Percentiles rank a stretch among this genome's conserved stretches.
phyloP scores from a whole-genome alignment of 768 basidiomycete genomes.

The Hygrocybe coccinea region DNA sequence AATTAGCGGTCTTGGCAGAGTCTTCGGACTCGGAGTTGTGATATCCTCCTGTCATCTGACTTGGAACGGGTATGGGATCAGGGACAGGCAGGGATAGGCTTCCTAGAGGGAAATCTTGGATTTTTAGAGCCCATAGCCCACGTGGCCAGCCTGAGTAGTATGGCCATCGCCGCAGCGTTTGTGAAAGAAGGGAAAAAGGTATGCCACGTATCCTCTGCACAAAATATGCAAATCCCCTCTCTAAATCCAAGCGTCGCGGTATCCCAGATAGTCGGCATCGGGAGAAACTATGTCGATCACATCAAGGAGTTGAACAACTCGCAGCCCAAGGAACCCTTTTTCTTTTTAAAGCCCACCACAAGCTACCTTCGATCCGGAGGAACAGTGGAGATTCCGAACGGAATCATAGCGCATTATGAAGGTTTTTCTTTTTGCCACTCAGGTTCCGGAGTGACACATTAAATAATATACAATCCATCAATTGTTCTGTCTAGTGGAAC shows the following conservation, averaged over 20 bases:
- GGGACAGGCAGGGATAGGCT: no score
- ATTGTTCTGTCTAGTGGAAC: constrained; percentile 67
- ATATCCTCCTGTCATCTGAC: no score
- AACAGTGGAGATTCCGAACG: constrained; percentile 78
- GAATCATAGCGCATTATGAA: constrained; percentile 86
- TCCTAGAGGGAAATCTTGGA: no score
- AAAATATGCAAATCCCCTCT: no score
- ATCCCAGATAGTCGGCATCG: constrained; percentile 85
- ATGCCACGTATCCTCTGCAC: neutral
- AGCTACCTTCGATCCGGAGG: constrained; percentile 79
- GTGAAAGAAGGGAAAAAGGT: constrained; percentile 47
- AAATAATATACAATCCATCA: no score
- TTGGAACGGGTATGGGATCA: no score
- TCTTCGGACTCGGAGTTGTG: no score
- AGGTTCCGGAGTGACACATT: neutral
- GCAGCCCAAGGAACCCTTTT: constrained; percentile 91
- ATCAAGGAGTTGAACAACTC: constrained; percentile 89
- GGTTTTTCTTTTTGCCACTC: constrained; percentile 40
- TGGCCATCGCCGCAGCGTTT: constrained; percentile 33
- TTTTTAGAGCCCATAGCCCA: no score
- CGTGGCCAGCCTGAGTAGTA: no score
- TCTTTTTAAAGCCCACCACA: constrained; percentile 96
- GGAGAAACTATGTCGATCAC: constrained; percentile 89
- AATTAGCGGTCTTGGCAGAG: no score
- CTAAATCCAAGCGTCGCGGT: neutral